Percentiles rank a stretch among this genome's conserved stretches.
Evolutionary conservation across 352 stramenopile species (phyloP).

Genomic region (Peronospora farinosa): DNA sequence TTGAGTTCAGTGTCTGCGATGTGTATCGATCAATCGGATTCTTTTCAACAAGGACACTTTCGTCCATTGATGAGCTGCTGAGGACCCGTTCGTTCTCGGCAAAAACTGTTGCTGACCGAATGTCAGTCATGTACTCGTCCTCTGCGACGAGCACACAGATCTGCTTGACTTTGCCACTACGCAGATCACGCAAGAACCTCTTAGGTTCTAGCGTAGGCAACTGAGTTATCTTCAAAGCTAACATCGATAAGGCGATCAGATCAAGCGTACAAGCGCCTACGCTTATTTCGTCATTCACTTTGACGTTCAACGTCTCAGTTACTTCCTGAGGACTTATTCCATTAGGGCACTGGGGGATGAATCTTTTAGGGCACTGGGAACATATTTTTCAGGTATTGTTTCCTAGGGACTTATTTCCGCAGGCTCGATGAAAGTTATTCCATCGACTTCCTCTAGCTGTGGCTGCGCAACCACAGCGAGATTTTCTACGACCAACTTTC

Average conservation of each 20-base stretch:
- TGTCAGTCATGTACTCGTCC: background rate
- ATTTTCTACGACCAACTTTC: too few relatives aligned
- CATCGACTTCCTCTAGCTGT: too few relatives aligned
- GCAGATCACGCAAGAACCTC: background rate
- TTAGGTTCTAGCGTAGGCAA: background rate
- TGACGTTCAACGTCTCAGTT: background rate
- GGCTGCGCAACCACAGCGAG: too few relatives aligned
- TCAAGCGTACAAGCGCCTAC: background rate
- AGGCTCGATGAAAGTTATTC: too few relatives aligned
- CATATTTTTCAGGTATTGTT: too few relatives aligned
- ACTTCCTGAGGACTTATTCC: too few relatives aligned
- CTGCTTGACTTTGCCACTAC: background rate
- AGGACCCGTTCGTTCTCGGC: too few relatives aligned
- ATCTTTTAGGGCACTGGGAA: too few relatives aligned
- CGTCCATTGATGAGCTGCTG: conserved; percentile 1
- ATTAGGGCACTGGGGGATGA: too few relatives aligned
- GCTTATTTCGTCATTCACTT: background rate
- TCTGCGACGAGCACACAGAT: background rate
- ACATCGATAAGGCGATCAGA: background rate
- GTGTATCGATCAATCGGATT: too few relatives aligned
- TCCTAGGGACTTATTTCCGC: too few relatives aligned
- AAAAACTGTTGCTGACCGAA: background rate
- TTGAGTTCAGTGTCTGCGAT: too few relatives aligned
- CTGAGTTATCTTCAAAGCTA: background rate
- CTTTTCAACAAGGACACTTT: background rate